Conservation (phyloP, 2,329 filamentous ascomycete genomes). For the Diaporthe helianthi region DNA sequence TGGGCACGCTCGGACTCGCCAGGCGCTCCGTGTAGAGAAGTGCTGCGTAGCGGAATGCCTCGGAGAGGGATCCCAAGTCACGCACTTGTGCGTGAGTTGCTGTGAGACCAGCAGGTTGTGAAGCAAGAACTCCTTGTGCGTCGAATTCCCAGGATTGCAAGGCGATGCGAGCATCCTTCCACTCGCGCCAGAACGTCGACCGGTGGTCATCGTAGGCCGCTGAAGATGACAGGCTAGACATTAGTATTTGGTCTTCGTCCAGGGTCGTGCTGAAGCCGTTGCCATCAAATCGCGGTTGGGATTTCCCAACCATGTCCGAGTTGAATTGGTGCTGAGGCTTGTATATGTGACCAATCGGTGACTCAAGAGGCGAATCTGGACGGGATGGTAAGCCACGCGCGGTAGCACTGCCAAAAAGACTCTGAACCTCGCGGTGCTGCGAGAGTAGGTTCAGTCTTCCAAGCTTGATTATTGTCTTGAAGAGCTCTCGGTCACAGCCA, state of each 20-base stretch:
- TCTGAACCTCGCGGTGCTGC: constrained; percentile 67
- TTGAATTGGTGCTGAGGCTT: constrained; percentile 45
- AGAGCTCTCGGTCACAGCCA: constrained; percentile 85
- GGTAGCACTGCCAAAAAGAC: constrained; percentile 39
- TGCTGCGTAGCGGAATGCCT: constrained; percentile 88
- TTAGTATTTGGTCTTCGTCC: constrained; percentile 61
- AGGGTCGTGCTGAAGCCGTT: constrained; percentile 68
- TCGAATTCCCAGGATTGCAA: constrained; percentile 86
- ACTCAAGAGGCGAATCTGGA: constrained; percentile 50
- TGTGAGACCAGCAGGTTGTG: constrained; percentile 50
- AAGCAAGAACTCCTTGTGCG: constrained; percentile 56
- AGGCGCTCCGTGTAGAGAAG: constrained; percentile 90
- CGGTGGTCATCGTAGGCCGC: constrained; percentile 64
- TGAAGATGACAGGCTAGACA: constrained; percentile 50
- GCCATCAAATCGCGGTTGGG: constrained; percentile 63
- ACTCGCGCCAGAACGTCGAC: constrained; percentile 81
- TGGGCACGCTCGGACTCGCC: constrained; percentile 76
- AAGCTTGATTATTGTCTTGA: constrained; percentile 84
- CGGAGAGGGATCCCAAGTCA: constrained; percentile 82
- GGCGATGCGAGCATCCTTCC: constrained; percentile 78
- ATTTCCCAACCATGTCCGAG: constrained; percentile 40
- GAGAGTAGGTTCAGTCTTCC: constrained; percentile 85
- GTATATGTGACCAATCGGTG: constrained; percentile 52
- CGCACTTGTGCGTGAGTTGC: constrained; percentile 66
- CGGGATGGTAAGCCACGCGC: constrained; percentile 39